Conservation (phyloP, 1,284 basidiomycete genomes). For the Moesziomyces parantarcticus region DNA sequence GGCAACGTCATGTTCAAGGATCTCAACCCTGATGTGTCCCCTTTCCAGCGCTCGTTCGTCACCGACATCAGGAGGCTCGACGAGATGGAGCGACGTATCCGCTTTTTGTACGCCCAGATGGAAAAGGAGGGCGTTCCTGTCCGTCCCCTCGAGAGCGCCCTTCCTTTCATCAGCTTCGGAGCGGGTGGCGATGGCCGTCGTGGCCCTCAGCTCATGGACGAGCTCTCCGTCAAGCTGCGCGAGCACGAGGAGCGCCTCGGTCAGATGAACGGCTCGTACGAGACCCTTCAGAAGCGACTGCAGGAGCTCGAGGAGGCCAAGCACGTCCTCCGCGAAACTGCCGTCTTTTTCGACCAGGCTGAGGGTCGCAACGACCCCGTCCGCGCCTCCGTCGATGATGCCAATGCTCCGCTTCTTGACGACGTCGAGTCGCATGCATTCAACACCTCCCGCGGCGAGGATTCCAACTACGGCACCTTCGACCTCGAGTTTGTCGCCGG, state of each 20-base stretch:
- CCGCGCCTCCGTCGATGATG: conserved; percentile 83
- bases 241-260: conserved; percentile 87
- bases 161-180: conserved; percentile 60
- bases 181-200: conserved; percentile 72
- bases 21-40: conserved; percentile 91
- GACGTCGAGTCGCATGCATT: conserved; percentile 77
- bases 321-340: conserved; percentile 93
- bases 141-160: conserved; percentile 68
- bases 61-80: conserved; percentile 93
- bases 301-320: conserved; percentile 88
- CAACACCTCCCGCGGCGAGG: conserved; percentile 70
- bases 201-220: conserved; percentile 89
- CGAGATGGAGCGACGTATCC: conserved; percentile 92
- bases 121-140: conserved; percentile 83
- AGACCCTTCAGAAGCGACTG: conserved; percentile 85
- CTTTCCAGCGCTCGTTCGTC: conserved; percentile 98
- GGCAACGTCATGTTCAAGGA: conserved; percentile 98
- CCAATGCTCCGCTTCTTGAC: conserved; percentile 85
- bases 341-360: conserved; percentile 94
- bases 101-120: conserved; percentile 89
- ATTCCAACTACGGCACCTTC: conserved; percentile 71
- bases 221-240: conserved; percentile 85
- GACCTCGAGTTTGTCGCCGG: conserved; percentile 93
- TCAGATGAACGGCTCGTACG: conserved; percentile 95
- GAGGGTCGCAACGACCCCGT: conserved; percentile 82